Conservation (phyloP, 176 grass and related monocot species). For the Triticum urartu region DNA sequence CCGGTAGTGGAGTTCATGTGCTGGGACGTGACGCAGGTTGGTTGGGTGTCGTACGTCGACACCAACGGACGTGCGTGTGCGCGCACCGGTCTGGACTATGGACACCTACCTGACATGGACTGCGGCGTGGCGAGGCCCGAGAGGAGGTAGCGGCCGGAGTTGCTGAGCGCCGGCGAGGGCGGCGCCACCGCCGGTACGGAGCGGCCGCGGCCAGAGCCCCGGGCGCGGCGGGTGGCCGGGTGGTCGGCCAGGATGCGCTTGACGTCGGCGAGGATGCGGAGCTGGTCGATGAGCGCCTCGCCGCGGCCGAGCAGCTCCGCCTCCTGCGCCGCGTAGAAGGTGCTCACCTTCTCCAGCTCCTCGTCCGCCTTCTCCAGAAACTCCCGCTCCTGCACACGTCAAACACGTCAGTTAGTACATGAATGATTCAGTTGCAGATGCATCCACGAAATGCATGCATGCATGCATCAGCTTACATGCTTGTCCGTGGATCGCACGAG, state of each 20-base stretch:
- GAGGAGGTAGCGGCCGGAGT: conserved; percentile 47
- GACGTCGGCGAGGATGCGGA: conserved; percentile 71
- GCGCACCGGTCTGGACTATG: background rate
- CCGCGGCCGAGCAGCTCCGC: conserved; percentile 60
- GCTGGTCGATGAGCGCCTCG: conserved; percentile 61
- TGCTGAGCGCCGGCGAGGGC: conserved; percentile 5
- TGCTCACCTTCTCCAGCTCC: conserved; percentile 83
- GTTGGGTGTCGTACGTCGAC: background rate
- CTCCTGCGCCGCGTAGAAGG: conserved; percentile 65
- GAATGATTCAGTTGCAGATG: background rate
- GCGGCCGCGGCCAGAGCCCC: background rate
- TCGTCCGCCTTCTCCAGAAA: conserved; percentile 69
- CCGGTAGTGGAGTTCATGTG: conserved; percentile 23
- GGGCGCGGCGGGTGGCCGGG: conserved; percentile 20
- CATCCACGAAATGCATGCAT: background rate
- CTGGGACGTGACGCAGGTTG: conserved; percentile 15
- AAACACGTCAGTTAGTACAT: no score
- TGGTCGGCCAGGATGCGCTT: conserved; percentile 70
- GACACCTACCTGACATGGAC: conserved; percentile 64
- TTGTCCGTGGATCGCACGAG: conserved; percentile 56
- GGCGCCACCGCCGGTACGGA: background rate
- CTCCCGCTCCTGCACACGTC: conserved; percentile 44
- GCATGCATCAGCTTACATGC: conserved; percentile 35
- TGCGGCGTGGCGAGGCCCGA: conserved; percentile 54
- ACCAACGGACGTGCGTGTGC: background rate